Conservation (phyloP, 345 rosid species). For the Pistacia atlantica region DNA sequence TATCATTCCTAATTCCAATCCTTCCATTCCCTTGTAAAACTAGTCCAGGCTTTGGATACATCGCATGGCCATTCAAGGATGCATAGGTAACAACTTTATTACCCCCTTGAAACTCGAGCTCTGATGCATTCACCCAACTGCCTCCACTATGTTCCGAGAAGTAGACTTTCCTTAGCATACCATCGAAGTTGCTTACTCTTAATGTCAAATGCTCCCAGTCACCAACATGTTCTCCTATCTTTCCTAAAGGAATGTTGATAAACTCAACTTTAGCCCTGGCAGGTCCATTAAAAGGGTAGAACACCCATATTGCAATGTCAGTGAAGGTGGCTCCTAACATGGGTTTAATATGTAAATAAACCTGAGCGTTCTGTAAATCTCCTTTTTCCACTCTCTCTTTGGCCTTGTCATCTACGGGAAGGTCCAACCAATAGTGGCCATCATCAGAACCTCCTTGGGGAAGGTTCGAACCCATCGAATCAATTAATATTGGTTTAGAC, state of each 20-base stretch:
- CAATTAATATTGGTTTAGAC: conserved; percentile 49
- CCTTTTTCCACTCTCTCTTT: conserved; percentile 75
- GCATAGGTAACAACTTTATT: conserved; percentile 64
- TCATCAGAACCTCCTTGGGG: conserved; percentile 86
- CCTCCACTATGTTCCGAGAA: conserved; percentile 78
- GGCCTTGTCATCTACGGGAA: conserved; percentile 45
- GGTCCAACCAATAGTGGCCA: conserved; percentile 79
- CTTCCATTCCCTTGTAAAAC: conserved; percentile 69
- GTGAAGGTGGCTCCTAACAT: conserved; percentile 81
- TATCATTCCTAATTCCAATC: conserved; percentile 74
- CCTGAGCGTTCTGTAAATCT: conserved; percentile 47
- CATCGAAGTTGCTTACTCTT: conserved; percentile 75
- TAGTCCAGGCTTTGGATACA: conserved; percentile 71
- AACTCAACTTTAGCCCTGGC: conserved; percentile 66
- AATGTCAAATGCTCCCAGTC: conserved; percentile 93
- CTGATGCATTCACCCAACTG: conserved; percentile 62
- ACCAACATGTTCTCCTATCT: conserved; percentile 79
- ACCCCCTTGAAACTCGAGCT: conserved; percentile 57
- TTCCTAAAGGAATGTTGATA: conserved; percentile 54
- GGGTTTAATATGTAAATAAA: conserved; percentile 72
- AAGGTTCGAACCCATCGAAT: conserved; percentile 69
- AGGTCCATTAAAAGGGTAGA: conserved; percentile 87
- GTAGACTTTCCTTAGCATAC: conserved; percentile 55
- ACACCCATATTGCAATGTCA: conserved; percentile 72
- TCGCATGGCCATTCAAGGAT: conserved; percentile 78